phyloP scores from a whole-genome alignment of 164 flowering plant species.

The Protea cynaroides region DNA sequence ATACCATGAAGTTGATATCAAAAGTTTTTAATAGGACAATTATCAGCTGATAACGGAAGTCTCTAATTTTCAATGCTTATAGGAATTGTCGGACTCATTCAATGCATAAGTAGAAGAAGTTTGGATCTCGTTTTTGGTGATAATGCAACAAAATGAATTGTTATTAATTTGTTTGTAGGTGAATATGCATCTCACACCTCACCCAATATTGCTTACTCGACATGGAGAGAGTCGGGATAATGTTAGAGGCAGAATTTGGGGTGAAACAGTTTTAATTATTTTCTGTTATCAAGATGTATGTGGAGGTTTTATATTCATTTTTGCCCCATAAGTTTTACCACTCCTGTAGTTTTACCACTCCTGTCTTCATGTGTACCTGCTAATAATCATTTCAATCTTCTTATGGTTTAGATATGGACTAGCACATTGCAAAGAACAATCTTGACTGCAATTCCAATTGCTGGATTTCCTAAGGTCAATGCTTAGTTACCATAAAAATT shows the following conservation, averaged over 20 bases:
- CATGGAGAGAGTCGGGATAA: conserved; percentile 97
- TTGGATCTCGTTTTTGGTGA: conserved; percentile 24
- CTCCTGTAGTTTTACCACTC: no score
- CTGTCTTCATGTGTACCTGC: conserved; percentile 1
- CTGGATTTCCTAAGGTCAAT: no score
- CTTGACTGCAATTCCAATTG: conserved; percentile 83
- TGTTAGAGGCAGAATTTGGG: conserved; percentile 97
- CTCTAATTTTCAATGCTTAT: conserved; percentile 21
- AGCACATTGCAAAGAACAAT: conserved; percentile 95
- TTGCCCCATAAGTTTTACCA: not conserved
- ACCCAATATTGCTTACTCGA: conserved; percentile 92
- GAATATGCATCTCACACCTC: conserved; percentile 93
- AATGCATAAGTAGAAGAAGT: conserved; percentile 12
- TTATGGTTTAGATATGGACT: conserved; percentile 82
- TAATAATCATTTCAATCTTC: not conserved
- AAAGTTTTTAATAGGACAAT: no score
- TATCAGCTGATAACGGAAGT: not conserved
- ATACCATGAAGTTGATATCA: no score
- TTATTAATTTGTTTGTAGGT: conserved; percentile 44
- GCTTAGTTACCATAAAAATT: no score
- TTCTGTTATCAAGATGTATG: not conserved
- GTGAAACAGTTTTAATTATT: conserved; percentile 45
- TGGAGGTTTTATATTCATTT: not conserved
- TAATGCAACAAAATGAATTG: no score
- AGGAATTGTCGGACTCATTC: conserved; percentile 15